phyloP scores from a whole-genome alignment of 2,329 filamentous ascomycete genomes.

The Aspergillus tanneri region DNA sequence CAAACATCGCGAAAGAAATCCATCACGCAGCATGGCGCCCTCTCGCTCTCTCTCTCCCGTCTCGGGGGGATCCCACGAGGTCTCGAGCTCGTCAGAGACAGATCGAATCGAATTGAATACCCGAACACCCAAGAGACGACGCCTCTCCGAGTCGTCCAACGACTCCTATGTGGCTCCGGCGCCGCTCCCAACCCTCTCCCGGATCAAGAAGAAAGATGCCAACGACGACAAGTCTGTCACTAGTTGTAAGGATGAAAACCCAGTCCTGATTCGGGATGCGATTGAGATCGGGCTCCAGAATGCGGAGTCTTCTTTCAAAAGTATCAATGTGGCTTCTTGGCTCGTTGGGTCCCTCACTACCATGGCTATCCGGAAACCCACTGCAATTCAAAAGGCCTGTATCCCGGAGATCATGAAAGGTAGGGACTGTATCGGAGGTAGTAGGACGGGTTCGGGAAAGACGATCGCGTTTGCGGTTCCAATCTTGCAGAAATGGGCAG shows the following conservation, averaged over 20 bases:
- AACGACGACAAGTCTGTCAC: conserved; percentile 18
- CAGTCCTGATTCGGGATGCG: conserved; percentile 42
- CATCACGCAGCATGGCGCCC: conserved; percentile 30
- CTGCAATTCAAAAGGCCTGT: conserved; percentile 86
- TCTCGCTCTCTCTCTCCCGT: conserved; percentile 22
- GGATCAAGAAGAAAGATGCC: conserved; percentile 42
- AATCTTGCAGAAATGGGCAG: conserved; percentile 88
- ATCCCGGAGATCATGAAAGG: conserved; percentile 92
- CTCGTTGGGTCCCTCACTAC: conserved; percentile 73
- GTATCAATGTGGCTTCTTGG: conserved; percentile 77
- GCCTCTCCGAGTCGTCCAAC: conserved; percentile 39
- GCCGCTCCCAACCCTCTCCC: conserved; percentile 40
- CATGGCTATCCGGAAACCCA: conserved; percentile 83
- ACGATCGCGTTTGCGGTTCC: conserved; percentile 94
- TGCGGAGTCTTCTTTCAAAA: conserved; percentile 62
- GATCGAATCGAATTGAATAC: conserved; percentile 25
- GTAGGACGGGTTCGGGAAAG: conserved; percentile 93
- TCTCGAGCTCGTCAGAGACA: conserved; percentile 21
- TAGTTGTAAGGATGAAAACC: conserved; percentile 30
- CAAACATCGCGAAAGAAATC: conserved; percentile 17
- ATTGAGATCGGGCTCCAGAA: conserved; percentile 46
- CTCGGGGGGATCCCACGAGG: conserved; percentile 22
- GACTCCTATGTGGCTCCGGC: conserved; percentile 35
- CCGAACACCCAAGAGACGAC: conserved; percentile 40
- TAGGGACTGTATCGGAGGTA: conserved; percentile 91